These are phyloP conservation scores for Apodospora peruviana DNA, from an alignment of 495 filamentous ascomycete genomes.

Conservation along the genomic window DNA sequence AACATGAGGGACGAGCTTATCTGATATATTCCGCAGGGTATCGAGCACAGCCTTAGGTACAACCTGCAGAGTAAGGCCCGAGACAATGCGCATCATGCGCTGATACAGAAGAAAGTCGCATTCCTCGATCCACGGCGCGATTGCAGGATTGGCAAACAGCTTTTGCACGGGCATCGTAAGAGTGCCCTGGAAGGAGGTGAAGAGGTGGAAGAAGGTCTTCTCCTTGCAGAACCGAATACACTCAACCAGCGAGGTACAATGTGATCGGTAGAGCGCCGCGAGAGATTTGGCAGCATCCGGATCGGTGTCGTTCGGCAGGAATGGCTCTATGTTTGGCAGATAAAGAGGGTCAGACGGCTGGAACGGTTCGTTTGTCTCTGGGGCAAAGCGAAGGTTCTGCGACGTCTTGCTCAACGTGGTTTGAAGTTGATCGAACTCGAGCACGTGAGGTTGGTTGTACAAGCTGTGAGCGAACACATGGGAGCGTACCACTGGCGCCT, in stretches of 20 bases:
- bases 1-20: slow-evolving; percentile 71
- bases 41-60: slow-evolving; percentile 78
- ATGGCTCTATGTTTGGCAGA: slow-evolving; percentile 72
- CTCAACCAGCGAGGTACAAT: slow-evolving; percentile 91
- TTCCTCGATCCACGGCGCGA: slow-evolving; percentile 90
- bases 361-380: slow-evolving; percentile 44
- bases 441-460: slow-evolving; percentile 46
- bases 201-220: slow-evolving; percentile 91
- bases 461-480: slow-evolving; percentile 35
- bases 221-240: slow-evolving; percentile 93
- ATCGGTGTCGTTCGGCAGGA: slow-evolving; percentile 72
- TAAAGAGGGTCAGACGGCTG: slow-evolving; percentile 60
- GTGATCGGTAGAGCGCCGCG: slow-evolving; percentile 80
- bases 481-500: slow-evolving; percentile 17
- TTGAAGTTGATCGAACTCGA: slow-evolving; percentile 38
- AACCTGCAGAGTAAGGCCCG: slow-evolving; percentile 79
- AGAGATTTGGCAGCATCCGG: slow-evolving; percentile 75
- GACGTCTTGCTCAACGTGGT: slow-evolving; percentile 50
- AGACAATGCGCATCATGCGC: slow-evolving; percentile 88
- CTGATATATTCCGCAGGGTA: slow-evolving; percentile 77
- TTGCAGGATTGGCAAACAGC: slow-evolving; percentile 70
- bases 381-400: slow-evolving; percentile 62
- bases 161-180: slow-evolving; percentile 97
- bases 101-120: slow-evolving; percentile 94
- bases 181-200: slow-evolving; percentile 90